Evolutionary conservation across 345 rosid genomes (phyloP), one percentile per base, ranked within the genome.

Genomic region (Bruguiera gymnorhiza): DNA sequence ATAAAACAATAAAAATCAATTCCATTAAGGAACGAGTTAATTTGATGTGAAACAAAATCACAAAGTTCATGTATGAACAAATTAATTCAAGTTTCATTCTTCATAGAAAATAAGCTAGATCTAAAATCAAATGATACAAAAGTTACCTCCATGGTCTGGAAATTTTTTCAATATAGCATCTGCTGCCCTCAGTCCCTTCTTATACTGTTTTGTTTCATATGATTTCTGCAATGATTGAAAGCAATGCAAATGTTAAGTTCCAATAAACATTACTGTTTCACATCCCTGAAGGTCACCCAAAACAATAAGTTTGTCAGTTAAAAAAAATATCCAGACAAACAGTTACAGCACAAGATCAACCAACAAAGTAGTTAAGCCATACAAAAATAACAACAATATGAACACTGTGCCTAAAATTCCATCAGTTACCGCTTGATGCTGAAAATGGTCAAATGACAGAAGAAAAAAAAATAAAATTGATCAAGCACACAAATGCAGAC

Each of bases 101-200:
- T 23, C 51, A 4, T 8, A 4, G 30, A 27, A 37, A 37, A 29
- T 61, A 58, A 70, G 29, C 6, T 43, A 13, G 19, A 43, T 43
- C 50, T 43, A 43, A 43, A 39, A 43, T 43, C 54, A 61, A 61
- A 55, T 55, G 65, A 32, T 59, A 32, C 70, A 76, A 72, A 69
- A 31, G 0, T 21, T 82, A 96, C 99, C 99, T 66, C 99, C 99
- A 92, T 96, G 99, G 65, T 89, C 89, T n/a, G 99, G 99, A 88
- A 90, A 92, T 85, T 92, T 96, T 79, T 88, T 92, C 80, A 92
- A 76, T 60, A 96, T 96, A 61, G 97, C 76, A 86, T 96, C 99
- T 36, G 99, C 99, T n/a, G 99, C 95, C 87, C 90, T 96, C 77
- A 96, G 72, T 39, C 98, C 99, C 83, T 90, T 96, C 88, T 96